phyloP scores from a whole-genome alignment of 768 basidiomycete species.

The Boletus subparvulus region DNA sequence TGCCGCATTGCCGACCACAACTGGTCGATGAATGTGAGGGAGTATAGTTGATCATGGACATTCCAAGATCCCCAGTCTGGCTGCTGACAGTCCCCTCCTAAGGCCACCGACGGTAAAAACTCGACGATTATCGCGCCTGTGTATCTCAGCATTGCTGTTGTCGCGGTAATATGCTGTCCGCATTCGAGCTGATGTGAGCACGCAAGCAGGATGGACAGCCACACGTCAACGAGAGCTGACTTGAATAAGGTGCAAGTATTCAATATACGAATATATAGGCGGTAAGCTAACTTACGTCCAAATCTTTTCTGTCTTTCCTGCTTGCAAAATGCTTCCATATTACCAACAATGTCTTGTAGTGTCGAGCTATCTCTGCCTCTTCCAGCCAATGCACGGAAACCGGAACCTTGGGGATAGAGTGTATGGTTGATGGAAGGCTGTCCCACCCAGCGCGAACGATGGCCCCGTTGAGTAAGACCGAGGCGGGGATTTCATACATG shows the following conservation, averaged over 20 bases:
- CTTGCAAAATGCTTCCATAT: constrained; percentile 38
- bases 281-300: constrained; percentile 26
- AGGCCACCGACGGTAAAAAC: constrained; percentile 32
- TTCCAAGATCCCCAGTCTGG: constrained; percentile 22
- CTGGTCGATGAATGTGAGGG: constrained; percentile 41
- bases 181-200: constrained; percentile 45
- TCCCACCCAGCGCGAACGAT: constrained; percentile 32
- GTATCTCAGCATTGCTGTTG: constrained; percentile 34
- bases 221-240: constrained; percentile 43
- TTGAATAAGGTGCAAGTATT: constrained; percentile 19
- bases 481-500: constrained; percentile 28
- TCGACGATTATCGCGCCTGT: constrained; percentile 37
- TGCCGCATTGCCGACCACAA: constrained; percentile 55
- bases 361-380: constrained; percentile 37
- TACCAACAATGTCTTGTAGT: constrained; percentile 40
- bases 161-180: constrained; percentile 35
- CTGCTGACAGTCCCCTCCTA: constrained; percentile 5
- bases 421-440: constrained; percentile 28
- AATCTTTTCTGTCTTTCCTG: constrained; percentile 12
- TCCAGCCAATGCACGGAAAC: constrained; percentile 34
- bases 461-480: constrained; percentile 46
- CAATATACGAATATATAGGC: neutral
- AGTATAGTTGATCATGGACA: constrained; percentile 34
- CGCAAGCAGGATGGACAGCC: constrained; percentile 58
- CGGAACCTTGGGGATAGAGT: constrained; percentile 25